A percentile compares a stretch with the other conserved stretches of the same genome.
phyloP scores from a whole-genome alignment of 176 grass and related monocot species.

The Puccinellia tenuiflora region DNA sequence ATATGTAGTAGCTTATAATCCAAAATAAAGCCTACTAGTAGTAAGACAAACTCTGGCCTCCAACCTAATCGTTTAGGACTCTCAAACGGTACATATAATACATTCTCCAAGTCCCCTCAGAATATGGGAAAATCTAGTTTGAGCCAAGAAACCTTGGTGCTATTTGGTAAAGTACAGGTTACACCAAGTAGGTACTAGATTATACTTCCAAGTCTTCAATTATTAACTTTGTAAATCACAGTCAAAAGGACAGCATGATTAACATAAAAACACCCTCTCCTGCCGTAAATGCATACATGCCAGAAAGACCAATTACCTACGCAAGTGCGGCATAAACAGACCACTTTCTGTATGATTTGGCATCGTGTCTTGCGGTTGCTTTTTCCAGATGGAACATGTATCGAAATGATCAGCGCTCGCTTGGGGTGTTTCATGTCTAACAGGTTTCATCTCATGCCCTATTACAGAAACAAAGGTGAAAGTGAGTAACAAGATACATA shows the following conservation, averaged over 20 bases:
- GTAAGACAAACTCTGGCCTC: background rate
- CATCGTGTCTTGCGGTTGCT: conserved; percentile 21
- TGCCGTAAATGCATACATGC: background rate
- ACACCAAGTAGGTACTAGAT: background rate
- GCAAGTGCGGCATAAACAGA: conserved; percentile 42
- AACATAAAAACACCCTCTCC: background rate
- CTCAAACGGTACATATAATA: background rate
- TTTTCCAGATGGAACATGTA: conserved; percentile 27
- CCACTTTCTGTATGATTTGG: conserved; percentile 23
- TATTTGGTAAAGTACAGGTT: background rate
- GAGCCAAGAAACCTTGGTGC: background rate
- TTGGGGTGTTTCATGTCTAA: conserved; percentile 32
- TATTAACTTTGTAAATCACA: background rate
- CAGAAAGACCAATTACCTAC: conserved; percentile 25
- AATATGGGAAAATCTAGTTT: background rate
- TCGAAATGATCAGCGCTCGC: conserved; percentile 14
- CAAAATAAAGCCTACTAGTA: background rate
- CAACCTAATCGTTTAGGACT: background rate
- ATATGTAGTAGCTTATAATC: background rate
- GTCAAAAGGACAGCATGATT: background rate
- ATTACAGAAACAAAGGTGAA: background rate
- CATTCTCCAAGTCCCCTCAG: background rate
- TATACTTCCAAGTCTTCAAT: background rate
- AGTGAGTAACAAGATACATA: background rate
- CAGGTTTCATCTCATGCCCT: conserved; percentile 47